Conservation (phyloP, 331 rosid genomes). For the Quercus phellos region DNA sequence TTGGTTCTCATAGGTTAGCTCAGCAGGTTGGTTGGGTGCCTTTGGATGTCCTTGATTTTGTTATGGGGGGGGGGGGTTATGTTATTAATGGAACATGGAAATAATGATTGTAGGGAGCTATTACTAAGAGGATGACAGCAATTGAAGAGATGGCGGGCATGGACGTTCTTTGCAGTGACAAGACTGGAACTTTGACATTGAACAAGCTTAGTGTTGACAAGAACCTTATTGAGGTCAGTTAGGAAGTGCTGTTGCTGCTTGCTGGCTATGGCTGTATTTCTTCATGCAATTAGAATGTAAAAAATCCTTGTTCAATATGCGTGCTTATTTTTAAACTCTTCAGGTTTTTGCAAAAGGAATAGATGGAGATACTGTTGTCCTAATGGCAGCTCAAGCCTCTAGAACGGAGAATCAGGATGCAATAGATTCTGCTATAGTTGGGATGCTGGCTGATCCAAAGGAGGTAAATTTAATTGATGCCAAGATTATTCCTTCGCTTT, state of each 20-base stretch:
- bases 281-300: not conserved
- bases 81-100: slow-evolving; percentile 4
- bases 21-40: slow-evolving; percentile 70
- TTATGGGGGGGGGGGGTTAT: not conserved
- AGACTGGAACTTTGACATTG: slow-evolving; percentile 91
- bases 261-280: slow-evolving; percentile 2
- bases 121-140: slow-evolving; percentile 98
- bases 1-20: slow-evolving; percentile 93
- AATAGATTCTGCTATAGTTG: slow-evolving; percentile 91
- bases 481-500: not conserved
- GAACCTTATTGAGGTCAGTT: slow-evolving; percentile 78
- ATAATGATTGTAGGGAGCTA: slow-evolving; percentile 72
- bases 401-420: slow-evolving; percentile 98
- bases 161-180: slow-evolving; percentile 99
- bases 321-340: slow-evolving; percentile 14
- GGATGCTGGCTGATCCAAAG: slow-evolving; percentile 95
- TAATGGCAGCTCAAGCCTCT: slow-evolving; percentile 98
- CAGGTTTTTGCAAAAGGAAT: slow-evolving; percentile 92
- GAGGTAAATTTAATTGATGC: slow-evolving; percentile 50
- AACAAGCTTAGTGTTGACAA: slow-evolving; percentile 93
- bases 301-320: slow-evolving; percentile 10
- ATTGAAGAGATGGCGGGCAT: slow-evolving; percentile 99
- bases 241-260: slow-evolving; percentile 10
- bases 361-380: slow-evolving; percentile 82
- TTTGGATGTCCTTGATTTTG: slow-evolving; percentile 12